Base-by-base conservation (phyloP, 2,329 filamentous ascomycete genomes). In the Exophiala sideris region DNA sequence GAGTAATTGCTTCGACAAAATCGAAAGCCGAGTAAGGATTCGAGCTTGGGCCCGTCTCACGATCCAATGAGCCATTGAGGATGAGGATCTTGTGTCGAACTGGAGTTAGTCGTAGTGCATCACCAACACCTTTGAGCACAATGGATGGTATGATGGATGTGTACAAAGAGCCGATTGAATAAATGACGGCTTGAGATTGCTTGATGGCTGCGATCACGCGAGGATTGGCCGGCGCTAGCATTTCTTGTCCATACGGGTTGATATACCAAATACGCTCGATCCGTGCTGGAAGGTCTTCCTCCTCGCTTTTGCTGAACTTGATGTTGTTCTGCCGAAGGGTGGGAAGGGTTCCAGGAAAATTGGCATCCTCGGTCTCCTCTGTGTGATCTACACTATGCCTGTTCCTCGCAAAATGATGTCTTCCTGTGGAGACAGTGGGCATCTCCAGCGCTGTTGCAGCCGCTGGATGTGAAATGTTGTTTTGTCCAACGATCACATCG, bases 171-270 rank as follows among this genome's bases (percentile, higher is more conserved):
- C 94, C 94, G 55, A 97, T 95, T 69, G 88, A 91, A 73, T 96
- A 97, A 42, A 97, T 82, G 7, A 96, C 78, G 1, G 84, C 85
- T 52, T 83, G 79, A 0, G 88, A 80, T 1, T 74, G 73, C 12
- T 75, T 73, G 1, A 97, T 70, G 0, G 89, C 83, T 6, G 83
- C 79, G 0, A 95, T 64, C 0, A 92, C 89, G 47, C 89, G 85
- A 0, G 90, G 85, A 65, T 96, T 97, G 2, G 90, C 88, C 0
- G 85, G 81, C 0, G 91, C 88, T 14, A 86, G 83, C 62, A 97
- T 96, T 71, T 96, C 91, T 68, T 96, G 90, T n/a, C 92, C 92
- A 69, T 96, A 97, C 0, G 92, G 92, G 66, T 96, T 97, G 74
- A 97, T 97, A 74, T 97, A 97, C 90, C 91, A 97, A 32, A 97